Base-by-base conservation (phyloP, 1,284 basidiomycete species). In the Apiotrichum veenhuisii region DNA sequence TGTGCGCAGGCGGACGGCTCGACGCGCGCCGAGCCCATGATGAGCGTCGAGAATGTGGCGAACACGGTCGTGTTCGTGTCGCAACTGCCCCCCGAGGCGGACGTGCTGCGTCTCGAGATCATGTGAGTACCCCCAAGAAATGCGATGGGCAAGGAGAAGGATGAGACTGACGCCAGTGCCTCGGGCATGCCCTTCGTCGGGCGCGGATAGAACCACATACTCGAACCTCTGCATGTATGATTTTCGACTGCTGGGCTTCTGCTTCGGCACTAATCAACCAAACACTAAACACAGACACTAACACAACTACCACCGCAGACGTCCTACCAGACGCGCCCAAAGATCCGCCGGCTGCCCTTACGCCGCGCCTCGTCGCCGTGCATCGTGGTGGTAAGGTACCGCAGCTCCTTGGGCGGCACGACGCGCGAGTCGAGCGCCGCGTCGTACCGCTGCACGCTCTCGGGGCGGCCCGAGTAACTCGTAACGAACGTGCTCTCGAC, bases 31-130 rank as follows among this genome's bases (percentile, higher is more conserved):
- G 88, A 91, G 71, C 81, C 84, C 0, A 62, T 65, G 51, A 75
- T 75, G 73, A 56, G 58, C 20, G 73, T 71, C 2, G 71, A 82
- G 55, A 83, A 89, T 67, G 88, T 91, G 40, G 88, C 84, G 0
- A 79, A 84, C 51, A 81, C 85, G 1, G 75, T 91, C 47, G 84
- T 87, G 2, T 84, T 88, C 66, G 81, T 91, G 54, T 86, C 86
- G 1, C 77, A 78, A 33, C 77, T 91, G 34, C 87, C 87, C 0
- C 79, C 81, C 17, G 81, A 84, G 50, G 86, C 88, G 4, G 85
- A 86, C 26, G 82, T 91, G 52, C 80, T 89, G 41, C 45, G 44
- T 11, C 23, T 61, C 27, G 50, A 54, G 50, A 67, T 90, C 67
- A 86, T 89, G 88, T 88, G 64, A 63, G 86, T 79, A 14, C n/a